phyloP scores from a whole-genome alignment of 331 rosid species.

The Saraca asoca region DNA sequence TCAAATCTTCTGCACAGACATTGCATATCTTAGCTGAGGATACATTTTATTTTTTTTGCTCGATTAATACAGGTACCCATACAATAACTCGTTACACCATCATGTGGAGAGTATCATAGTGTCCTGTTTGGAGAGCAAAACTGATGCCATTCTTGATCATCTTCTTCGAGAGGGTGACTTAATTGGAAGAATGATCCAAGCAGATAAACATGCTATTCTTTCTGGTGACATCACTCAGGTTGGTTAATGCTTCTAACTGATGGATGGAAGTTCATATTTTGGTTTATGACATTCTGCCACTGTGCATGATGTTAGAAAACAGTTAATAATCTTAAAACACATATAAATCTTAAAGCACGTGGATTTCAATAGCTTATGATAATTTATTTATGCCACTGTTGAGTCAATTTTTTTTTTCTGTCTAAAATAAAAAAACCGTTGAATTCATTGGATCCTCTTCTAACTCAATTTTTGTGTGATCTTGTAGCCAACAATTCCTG shows the following conservation, averaged over 20 bases:
- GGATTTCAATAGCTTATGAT: too few species aligned
- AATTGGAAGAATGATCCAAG: slow-evolving; percentile 71
- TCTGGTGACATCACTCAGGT: slow-evolving; percentile 68
- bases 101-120: slow-evolving; percentile 84
- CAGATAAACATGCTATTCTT: slow-evolving; percentile 68
- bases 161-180: slow-evolving; percentile 84
- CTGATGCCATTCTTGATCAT: slow-evolving; percentile 65
- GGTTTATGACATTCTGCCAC: slow-evolving; percentile 5
- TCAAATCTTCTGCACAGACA: slow-evolving; percentile 11
- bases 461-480: slow-evolving; percentile 32
- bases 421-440: not conserved
- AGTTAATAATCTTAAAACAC: too few species aligned
- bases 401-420: too few species aligned
- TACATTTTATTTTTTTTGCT: slow-evolving; percentile 15
- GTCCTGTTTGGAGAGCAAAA: slow-evolving; percentile 90
- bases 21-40: slow-evolving; percentile 28
- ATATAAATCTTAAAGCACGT: too few species aligned
- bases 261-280: slow-evolving; percentile 34
- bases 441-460: slow-evolving; percentile 24
- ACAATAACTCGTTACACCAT: slow-evolving; percentile 84
- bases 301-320: slow-evolving; percentile 11
- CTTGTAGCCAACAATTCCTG: slow-evolving; percentile 75
- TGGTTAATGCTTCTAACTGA: slow-evolving; percentile 35
- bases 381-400: too few species aligned
- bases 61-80: slow-evolving; percentile 78